phyloP scores from a whole-genome alignment of 148 eudicot species.

The Camellia lanceoleosa region DNA sequence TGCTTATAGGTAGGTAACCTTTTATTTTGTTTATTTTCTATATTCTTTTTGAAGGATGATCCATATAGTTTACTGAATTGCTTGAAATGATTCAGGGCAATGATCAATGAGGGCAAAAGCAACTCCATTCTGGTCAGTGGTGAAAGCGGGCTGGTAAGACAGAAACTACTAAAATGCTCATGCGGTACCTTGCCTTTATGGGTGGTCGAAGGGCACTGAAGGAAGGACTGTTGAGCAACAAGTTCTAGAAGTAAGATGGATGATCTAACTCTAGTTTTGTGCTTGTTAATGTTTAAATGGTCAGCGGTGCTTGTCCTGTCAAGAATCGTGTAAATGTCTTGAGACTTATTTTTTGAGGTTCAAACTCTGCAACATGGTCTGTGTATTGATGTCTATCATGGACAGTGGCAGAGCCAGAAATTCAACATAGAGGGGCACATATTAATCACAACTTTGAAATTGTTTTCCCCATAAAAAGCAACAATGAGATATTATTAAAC shows the following conservation, averaged over 20 bases:
- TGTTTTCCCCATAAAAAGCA: no score
- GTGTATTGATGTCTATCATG: neutral
- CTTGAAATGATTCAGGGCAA: conserved; percentile 52
- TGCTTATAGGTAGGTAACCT: conserved; percentile 81
- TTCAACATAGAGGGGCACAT: no score
- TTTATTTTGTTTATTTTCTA: conserved; percentile 9
- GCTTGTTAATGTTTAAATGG: neutral
- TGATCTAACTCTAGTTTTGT: conserved; percentile 7
- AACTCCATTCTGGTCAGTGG: conserved; percentile 89
- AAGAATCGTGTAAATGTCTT: neutral
- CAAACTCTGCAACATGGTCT: neutral
- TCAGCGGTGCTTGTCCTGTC: neutral
- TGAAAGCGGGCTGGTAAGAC: conserved; percentile 95
- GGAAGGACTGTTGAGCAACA: conserved; percentile 90
- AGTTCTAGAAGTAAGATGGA: conserved; percentile 71
- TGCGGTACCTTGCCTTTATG: conserved; percentile 87
- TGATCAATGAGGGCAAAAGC: conserved; percentile 79
- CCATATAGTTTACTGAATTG: conserved; percentile 16
- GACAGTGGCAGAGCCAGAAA: neutral
- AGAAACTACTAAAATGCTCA: conserved; percentile 92
- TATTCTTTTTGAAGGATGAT: neutral
- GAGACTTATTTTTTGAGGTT: neutral
- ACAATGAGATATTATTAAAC: no score
- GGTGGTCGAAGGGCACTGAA: conserved; percentile 86
- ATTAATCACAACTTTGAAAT: no score